Evolutionary conservation across 1,284 basidiomycete genomes (phyloP).

Genomic region (Omphalotus olearius): DNA sequence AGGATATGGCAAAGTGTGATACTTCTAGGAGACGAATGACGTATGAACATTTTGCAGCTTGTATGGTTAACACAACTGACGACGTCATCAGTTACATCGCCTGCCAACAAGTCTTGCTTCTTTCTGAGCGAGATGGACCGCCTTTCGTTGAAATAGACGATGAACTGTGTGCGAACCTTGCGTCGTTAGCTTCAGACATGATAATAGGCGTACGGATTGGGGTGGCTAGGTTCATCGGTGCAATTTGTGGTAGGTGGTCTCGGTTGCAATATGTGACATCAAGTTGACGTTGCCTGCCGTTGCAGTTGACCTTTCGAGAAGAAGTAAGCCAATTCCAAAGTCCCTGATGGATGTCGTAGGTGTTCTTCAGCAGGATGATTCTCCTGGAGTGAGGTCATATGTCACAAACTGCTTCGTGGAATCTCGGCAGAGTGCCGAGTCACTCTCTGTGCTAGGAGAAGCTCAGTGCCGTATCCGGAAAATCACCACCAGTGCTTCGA

Average conservation of each 20-base stretch:
- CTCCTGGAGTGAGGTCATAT: constrained; percentile 45
- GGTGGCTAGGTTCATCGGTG: constrained; percentile 65
- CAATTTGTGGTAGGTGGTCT: constrained; percentile 45
- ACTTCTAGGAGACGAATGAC: constrained; percentile 74
- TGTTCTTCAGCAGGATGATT: constrained; percentile 42
- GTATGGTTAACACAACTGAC: constrained; percentile 11
- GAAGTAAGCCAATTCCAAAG: constrained; percentile 17
- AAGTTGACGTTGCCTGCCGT: constrained; percentile 15
- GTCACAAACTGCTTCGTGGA: constrained; percentile 20
- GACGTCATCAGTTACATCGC: constrained; percentile 52
- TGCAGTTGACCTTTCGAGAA: constrained; percentile 5
- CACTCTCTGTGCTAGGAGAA: constrained; percentile 4
- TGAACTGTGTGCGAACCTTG: constrained; percentile 56
- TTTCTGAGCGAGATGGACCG: constrained; percentile 31
- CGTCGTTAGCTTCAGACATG: constrained; percentile 58
- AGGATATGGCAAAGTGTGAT: constrained; percentile 48
- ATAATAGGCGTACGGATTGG: constrained; percentile 88
- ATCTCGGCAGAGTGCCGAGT: neutral
- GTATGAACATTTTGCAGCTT: constrained; percentile 35
- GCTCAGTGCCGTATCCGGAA: neutral
- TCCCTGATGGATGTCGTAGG: constrained; percentile 33
- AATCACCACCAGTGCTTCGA: constrained; percentile 1
- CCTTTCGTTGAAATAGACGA: constrained; percentile 47
- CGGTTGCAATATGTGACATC: neutral
- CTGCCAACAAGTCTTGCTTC: constrained; percentile 63